These are phyloP conservation scores for Cryphonectria japonica DNA, from an alignment of 2,329 filamentous ascomycete genomes.

Conservation along the genomic window DNA sequence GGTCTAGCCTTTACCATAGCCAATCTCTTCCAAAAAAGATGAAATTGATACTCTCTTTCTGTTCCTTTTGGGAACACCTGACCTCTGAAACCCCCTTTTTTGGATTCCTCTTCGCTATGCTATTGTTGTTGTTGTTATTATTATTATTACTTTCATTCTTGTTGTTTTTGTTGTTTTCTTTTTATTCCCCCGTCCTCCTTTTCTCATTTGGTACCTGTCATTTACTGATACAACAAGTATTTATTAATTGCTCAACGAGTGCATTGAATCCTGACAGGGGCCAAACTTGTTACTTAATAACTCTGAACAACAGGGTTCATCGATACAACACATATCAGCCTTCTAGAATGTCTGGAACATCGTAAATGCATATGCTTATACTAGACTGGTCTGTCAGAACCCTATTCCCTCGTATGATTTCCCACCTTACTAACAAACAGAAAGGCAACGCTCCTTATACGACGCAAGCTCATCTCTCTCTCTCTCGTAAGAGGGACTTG, in stretches of 20 bases:
- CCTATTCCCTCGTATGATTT: not conserved
- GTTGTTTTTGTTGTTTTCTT: not conserved
- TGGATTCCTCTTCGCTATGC: not conserved
- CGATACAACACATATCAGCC: not conserved
- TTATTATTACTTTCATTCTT: too few relatives aligned
- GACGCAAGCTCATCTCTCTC: conserved; percentile 1
- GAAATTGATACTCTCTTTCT: not conserved
- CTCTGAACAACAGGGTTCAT: not conserved
- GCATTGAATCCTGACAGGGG: not conserved
- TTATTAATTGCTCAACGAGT: not conserved
- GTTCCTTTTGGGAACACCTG: conserved; percentile 4
- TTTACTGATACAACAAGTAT: not conserved
- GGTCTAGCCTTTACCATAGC: conserved; percentile 1
- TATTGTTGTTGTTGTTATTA: not conserved
- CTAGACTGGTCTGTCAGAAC: not conserved
- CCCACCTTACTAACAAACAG: not conserved
- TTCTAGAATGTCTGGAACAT: not conserved
- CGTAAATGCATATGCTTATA: not conserved
- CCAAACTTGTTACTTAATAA: not conserved
- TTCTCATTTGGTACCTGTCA: not conserved
- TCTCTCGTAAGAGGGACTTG: not conserved
- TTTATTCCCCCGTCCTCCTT: not conserved
- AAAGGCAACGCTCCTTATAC: not conserved
- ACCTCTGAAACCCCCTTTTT: not conserved
- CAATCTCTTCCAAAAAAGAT: conserved; percentile 9